Evolutionary conservation across 2,329 filamentous ascomycete genomes (phyloP), one percentile per base, ranked within the genome.

Genomic region (Apiospora arundinis): DNA sequence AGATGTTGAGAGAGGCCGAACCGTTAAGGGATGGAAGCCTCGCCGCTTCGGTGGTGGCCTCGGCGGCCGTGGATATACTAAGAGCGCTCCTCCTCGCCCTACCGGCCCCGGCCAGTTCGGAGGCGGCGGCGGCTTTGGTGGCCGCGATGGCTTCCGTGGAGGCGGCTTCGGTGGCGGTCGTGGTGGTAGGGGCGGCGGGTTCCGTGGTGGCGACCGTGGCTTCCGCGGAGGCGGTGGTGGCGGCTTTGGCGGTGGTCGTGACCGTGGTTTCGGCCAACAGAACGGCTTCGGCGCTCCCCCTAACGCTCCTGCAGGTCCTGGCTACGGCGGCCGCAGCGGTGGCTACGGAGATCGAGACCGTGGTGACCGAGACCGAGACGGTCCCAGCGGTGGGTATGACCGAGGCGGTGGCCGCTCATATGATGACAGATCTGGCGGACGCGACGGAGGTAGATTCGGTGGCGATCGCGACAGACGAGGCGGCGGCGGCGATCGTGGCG

Each of bases 1-100:
- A 78, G 96, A 99, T 80, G 95, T 98, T 73, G 96, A 99, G 84
- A 92, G 96, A 79, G 96, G 96, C 76, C 92, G 96, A 76, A 98
- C 96, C 44, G 94, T 98, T 52, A 93, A 93, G 79, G 94, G 93
- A 67, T 99, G 96, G 96, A 93, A 93, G 79, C 96, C 96, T 73
- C 92, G 93, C 76, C 92, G 96, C 74, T 92, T 97, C 69, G 96
- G 95, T 71, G 96, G 96, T 75, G 96, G 96, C 66, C 89, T 98
- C 2, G 96, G 96, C 74, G 95, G 95, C 65, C 92, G 96, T 77
- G 93, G 94, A 74, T 98, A 98, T 83, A 98, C 95, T 71, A 97
- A 95, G 82, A 90, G 92, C 21, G 87, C 91, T 74, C 89, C 92
- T 68, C 87, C 92, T 46, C 90, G 94, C 69, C 94, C 94, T 65